Percentiles rank a stretch among this genome's conserved stretches.
phyloP scores from a whole-genome alignment of 768 basidiomycete genomes.

The Naganishia friedmannii region DNA sequence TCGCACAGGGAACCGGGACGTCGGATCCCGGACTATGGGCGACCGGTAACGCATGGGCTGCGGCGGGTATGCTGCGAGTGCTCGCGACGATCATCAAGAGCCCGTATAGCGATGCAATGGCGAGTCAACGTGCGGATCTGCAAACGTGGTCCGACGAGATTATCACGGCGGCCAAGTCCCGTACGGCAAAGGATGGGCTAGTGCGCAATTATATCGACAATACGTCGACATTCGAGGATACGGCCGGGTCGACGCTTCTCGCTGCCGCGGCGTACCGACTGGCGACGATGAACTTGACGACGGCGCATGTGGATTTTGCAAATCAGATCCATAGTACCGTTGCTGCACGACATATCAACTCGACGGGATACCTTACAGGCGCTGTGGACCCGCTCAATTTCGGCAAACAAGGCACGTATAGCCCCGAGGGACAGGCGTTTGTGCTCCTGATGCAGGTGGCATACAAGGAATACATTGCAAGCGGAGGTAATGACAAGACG shows the following conservation, averaged over 20 bases:
- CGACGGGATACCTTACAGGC: constrained; percentile 52
- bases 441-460: constrained; percentile 47
- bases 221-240: constrained; percentile 51
- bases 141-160: constrained; percentile 53
- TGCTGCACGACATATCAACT: constrained; percentile 46
- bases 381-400: constrained; percentile 54
- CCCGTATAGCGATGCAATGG: constrained; percentile 44
- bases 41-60: constrained; percentile 57
- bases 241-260: constrained; percentile 50
- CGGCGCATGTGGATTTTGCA: constrained; percentile 48
- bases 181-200: constrained; percentile 49
- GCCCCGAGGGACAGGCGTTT: constrained; percentile 51
- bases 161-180: constrained; percentile 41
- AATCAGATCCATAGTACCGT: constrained; percentile 50
- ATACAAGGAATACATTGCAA: constrained; percentile 42
- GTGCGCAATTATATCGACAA: constrained; percentile 53
- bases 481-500: constrained; percentile 34
- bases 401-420: constrained; percentile 42
- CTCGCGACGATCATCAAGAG: constrained; percentile 53
- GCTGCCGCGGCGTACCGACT: constrained; percentile 46
- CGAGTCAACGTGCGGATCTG: constrained; percentile 47
- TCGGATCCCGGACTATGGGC: constrained; percentile 52
- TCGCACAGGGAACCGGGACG: constrained; percentile 41
- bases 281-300: constrained; percentile 48
- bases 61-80: constrained; percentile 54